A percentile compares a stretch with the other conserved stretches of the same genome.
phyloP scores from a whole-genome alignment of 371 early-diverging fungal genomes.

The Circinella minor region DNA sequence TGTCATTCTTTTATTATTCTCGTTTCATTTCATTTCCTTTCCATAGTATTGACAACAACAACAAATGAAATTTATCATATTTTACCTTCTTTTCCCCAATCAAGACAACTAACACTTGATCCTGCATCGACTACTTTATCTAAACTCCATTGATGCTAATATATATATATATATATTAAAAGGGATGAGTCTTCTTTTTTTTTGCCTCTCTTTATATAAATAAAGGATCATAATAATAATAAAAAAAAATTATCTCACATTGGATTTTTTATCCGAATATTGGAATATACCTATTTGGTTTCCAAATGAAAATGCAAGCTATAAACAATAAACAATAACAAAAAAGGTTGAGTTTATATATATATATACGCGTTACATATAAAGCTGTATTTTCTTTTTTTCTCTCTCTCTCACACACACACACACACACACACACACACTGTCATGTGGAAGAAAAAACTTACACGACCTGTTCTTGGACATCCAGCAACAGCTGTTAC shows the following conservation, averaged over 20 bases:
- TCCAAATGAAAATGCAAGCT: conserved; percentile 16
- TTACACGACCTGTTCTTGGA: conserved; percentile 39
- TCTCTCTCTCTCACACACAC: too few species aligned
- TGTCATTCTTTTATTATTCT: not conserved
- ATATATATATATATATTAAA: too few species aligned
- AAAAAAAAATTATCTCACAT: too few species aligned
- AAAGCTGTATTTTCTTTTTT: conserved; percentile 17
- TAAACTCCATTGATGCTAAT: conserved; percentile 24
- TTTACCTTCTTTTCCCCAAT: conserved; percentile 51
- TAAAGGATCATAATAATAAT: too few species aligned
- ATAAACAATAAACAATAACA: not conserved
- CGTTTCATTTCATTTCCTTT: too few species aligned
- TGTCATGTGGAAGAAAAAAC: too few species aligned
- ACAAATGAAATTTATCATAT: not conserved
- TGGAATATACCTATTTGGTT: conserved; percentile 13
- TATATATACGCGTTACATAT: not conserved
- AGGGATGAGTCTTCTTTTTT: too few species aligned
- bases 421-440: too few species aligned
- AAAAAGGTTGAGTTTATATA: too few species aligned
- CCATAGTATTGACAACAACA: not conserved
- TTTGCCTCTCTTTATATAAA: too few species aligned
- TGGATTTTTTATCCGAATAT: conserved; percentile 2
- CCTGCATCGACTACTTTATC: conserved; percentile 23
- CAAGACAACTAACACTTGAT: conserved; percentile 31
- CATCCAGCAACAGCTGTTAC: conserved; percentile 42